These are phyloP conservation scores for Beta lomatogona DNA, from an alignment of 179 eudicot species.

Conservation along the genomic window DNA sequence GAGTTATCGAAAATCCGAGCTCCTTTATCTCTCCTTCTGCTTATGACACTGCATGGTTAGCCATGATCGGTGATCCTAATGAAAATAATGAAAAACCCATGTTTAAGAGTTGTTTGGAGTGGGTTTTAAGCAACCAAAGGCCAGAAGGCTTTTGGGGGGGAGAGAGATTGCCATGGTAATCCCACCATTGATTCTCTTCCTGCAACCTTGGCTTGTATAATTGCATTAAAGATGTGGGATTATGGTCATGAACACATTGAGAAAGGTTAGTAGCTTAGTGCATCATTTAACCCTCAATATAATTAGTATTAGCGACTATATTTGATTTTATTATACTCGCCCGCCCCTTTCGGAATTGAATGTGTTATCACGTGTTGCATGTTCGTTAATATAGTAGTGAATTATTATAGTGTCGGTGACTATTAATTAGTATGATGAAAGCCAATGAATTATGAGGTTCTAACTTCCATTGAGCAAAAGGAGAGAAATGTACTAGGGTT, in stretches of 20 bases:
- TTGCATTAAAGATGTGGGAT: slow-evolving; percentile 19
- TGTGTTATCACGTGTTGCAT: no score
- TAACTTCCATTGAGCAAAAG: no score
- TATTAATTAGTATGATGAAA: no score
- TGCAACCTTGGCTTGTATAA: slow-evolving; percentile 22
- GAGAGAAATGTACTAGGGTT: no score
- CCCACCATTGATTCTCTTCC: slow-evolving; percentile 28
- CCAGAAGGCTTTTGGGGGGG: slow-evolving; percentile 30
- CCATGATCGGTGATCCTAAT: slow-evolving; percentile 15
- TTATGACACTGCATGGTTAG: slow-evolving; percentile 29
- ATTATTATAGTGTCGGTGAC: no score
- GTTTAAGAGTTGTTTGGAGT: slow-evolving; percentile 23
- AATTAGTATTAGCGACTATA: not conserved
- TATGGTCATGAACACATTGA: slow-evolving; percentile 17
- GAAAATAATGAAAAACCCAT: not conserved
- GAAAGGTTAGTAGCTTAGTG: not conserved
- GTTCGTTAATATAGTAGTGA: no score
- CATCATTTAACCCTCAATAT: not conserved
- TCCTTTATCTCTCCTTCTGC: slow-evolving; percentile 19
- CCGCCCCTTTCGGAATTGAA: no score
- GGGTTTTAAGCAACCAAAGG: slow-evolving; percentile 22
- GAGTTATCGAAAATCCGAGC: not conserved
- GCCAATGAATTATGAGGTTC: no score
- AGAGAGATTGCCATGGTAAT: slow-evolving; percentile 15
- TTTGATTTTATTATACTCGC: no score